Conservation (phyloP, 768 basidiomycete species). For the Solioccasus polychromus region DNA sequence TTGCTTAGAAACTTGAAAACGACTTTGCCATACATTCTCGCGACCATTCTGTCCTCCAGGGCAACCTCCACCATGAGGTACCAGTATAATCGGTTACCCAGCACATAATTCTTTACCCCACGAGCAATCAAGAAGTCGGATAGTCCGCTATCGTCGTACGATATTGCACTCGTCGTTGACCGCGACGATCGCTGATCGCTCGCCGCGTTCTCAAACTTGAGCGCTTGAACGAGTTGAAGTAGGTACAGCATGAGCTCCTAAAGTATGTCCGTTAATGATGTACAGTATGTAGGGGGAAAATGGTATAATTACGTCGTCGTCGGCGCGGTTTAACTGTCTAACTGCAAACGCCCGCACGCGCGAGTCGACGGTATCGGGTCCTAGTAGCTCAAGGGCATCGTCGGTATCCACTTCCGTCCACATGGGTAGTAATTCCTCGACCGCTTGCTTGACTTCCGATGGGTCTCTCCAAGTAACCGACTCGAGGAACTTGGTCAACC, state of each 20-base stretch:
- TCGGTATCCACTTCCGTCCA: constrained; percentile 98
- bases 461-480: constrained; percentile 97
- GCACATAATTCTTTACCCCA: constrained; percentile 75
- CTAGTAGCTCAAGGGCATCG: constrained; percentile 92
- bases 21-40: constrained; percentile 91
- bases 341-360: constrained; percentile 94
- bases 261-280: neutral
- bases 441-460: constrained; percentile 95
- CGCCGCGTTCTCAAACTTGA: constrained; percentile 89
- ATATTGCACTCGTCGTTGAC: constrained; percentile 68
- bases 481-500: constrained; percentile 95
- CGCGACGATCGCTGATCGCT: constrained; percentile 76
- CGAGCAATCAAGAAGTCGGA: constrained; percentile 89
- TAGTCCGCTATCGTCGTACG: constrained; percentile 89
- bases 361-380: constrained; percentile 86
- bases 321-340: constrained; percentile 82
- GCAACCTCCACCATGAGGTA: constrained; percentile 97
- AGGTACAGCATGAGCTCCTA: constrained; percentile 93
- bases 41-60: constrained; percentile 77
- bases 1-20: constrained; percentile 89
- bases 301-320: constrained; percentile 74
- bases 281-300: neutral
- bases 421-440: constrained; percentile 90
- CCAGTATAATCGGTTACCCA: constrained; percentile 95
- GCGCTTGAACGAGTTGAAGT: constrained; percentile 93